A percentile compares a stretch with the other conserved stretches of the same genome.
Evolutionary conservation across 1,284 basidiomycete species (phyloP).

Genomic region (Trichosporon asahii): DNA sequence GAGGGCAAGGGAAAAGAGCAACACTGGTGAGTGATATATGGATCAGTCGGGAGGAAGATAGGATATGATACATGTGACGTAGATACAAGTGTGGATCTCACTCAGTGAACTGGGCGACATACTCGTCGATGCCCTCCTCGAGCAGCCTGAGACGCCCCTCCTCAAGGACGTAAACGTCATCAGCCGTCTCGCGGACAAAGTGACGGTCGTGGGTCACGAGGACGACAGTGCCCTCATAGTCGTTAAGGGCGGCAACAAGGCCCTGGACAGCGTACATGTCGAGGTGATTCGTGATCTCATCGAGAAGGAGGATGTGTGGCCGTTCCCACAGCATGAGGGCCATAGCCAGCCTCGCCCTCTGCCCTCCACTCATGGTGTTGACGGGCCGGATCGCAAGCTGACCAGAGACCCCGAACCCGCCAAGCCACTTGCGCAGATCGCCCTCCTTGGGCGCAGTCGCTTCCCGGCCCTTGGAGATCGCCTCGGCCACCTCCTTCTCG

Average conservation of each 20-base stretch:
- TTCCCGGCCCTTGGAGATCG: neutral
- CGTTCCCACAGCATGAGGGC: conserved; percentile 41
- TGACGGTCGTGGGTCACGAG: conserved; percentile 66
- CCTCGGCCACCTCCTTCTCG: conserved; percentile 11
- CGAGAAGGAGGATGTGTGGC: conserved; percentile 55
- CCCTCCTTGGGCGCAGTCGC: conserved; percentile 46
- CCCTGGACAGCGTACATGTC: conserved; percentile 65
- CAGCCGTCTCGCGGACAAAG: conserved; percentile 25
- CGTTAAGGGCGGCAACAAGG: conserved; percentile 58
- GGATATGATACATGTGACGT: neutral
- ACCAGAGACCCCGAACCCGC: conserved; percentile 58
- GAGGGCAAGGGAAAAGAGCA: neutral
- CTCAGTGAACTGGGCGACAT: conserved; percentile 17
- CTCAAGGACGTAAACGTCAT: conserved; percentile 21
- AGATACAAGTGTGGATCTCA: neutral
- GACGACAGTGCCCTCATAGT: conserved; percentile 61
- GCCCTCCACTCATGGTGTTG: conserved; percentile 44
- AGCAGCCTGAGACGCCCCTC: conserved; percentile 17
- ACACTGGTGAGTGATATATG: neutral
- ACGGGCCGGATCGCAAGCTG: conserved; percentile 47
- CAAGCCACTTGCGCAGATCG: conserved; percentile 55
- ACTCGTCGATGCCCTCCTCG: conserved; percentile 25
- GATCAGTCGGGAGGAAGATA: neutral
- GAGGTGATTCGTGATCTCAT: conserved; percentile 69
- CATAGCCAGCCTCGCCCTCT: conserved; percentile 55